Conservation (phyloP, 345 rosid genomes). For the Salix arbutifolia region DNA sequence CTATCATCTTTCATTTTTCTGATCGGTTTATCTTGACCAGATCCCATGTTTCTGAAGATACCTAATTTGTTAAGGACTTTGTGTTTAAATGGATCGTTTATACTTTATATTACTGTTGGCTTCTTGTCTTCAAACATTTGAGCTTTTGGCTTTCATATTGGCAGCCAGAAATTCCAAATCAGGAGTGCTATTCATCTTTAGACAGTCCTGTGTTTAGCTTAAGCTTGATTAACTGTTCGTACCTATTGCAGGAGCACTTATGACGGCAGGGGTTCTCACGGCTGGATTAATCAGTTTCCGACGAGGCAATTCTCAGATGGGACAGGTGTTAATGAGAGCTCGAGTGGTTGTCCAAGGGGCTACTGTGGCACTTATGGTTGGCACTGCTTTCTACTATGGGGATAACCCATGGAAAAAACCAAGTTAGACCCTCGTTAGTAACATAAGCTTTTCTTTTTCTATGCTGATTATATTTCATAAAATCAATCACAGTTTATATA, state of each 20-base stretch:
- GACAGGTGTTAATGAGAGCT: constrained; percentile 79
- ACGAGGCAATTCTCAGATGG: constrained; percentile 64
- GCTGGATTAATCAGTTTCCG: constrained; percentile 91
- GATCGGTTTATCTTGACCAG: background rate
- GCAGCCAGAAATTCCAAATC: background rate
- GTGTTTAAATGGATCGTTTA: background rate
- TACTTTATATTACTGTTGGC: background rate
- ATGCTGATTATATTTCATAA: background rate
- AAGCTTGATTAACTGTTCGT: background rate
- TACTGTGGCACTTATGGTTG: constrained; percentile 79
- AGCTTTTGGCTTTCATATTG: background rate
- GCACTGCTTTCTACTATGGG: constrained; percentile 86
- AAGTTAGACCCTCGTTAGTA: background rate
- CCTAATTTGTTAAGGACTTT: background rate
- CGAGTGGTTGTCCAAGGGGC: constrained; percentile 83
- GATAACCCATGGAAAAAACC: constrained; percentile 72
- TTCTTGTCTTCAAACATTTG: background rate
- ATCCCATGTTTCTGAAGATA: background rate
- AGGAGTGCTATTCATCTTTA: background rate
- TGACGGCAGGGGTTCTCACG: constrained; percentile 94
- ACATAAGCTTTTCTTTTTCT: background rate
- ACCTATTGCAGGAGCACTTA: constrained; percentile 60
- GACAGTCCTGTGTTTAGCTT: background rate
- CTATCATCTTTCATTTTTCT: background rate
- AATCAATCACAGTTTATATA: background rate